These are phyloP conservation scores for Prunus mira DNA, from an alignment of 306 rosid genomes.

Conservation along the genomic window DNA sequence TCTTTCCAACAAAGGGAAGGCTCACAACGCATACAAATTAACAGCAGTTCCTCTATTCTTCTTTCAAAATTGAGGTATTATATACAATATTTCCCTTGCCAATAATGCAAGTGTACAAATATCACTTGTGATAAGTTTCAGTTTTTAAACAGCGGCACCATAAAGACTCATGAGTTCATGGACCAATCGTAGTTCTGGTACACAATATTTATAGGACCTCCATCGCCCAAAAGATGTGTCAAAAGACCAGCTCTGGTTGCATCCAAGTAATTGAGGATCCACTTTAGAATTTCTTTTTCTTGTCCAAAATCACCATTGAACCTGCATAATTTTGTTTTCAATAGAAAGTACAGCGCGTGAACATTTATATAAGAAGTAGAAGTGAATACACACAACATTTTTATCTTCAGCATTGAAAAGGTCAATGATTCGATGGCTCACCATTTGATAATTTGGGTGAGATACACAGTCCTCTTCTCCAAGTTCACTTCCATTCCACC, in stretches of 20 bases:
- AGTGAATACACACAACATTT: not conserved
- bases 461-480: slow-evolving; percentile 75
- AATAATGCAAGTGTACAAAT: slow-evolving; percentile 5
- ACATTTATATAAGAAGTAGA: too few relatives aligned
- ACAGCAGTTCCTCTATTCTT: slow-evolving; percentile 1
- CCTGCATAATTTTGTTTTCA: slow-evolving; percentile 40
- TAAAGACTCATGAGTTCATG: slow-evolving; percentile 44
- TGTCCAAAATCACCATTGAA: slow-evolving; percentile 69
- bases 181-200: slow-evolving; percentile 77
- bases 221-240: slow-evolving; percentile 79
- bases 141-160: not conserved
- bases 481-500: slow-evolving; percentile 78
- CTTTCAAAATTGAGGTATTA: slow-evolving; percentile 7
- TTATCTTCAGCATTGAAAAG: not conserved
- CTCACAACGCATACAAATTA: not conserved
- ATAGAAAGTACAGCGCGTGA: too few relatives aligned
- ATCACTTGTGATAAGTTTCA: not conserved
- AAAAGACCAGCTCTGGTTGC: slow-evolving; percentile 85
- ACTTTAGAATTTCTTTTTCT: slow-evolving; percentile 65
- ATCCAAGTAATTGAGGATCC: slow-evolving; percentile 68
- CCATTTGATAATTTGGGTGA: slow-evolving; percentile 73
- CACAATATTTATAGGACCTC: slow-evolving; percentile 55
- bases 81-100: slow-evolving; percentile 22
- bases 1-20: too few relatives aligned
- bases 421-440: slow-evolving; percentile 23